phyloP scores from a whole-genome alignment of 257 asterid species.

The Ocimum tenuiflorum region DNA sequence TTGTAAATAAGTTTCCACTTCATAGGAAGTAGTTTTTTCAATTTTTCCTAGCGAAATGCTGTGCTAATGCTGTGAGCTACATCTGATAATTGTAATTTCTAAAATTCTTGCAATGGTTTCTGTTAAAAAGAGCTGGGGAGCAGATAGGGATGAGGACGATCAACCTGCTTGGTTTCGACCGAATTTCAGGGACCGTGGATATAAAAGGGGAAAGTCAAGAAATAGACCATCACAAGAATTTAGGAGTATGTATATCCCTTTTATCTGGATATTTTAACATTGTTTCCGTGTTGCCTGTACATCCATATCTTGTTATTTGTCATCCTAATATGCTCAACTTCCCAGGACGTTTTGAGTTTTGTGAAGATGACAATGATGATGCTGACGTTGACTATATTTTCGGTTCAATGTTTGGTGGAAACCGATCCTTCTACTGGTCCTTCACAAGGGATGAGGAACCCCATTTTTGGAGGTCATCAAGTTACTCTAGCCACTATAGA shows the following conservation, averaged over 20 bases:
- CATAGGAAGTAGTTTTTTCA: background rate
- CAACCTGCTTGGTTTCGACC: conserved; percentile 65
- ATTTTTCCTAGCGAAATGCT: background rate
- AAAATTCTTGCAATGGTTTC: conserved; percentile 1
- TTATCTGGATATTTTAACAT: background rate
- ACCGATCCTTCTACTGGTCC: conserved; percentile 42
- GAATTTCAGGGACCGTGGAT: conserved; percentile 37
- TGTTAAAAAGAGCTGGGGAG: conserved; percentile 45
- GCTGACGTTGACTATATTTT: conserved; percentile 49
- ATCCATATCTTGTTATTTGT: background rate
- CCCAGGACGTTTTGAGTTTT: conserved; percentile 50
- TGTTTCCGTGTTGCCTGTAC: background rate
- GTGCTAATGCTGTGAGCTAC: background rate
- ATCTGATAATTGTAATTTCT: conserved; percentile 2
- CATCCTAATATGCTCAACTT: conserved; percentile 8
- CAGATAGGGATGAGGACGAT: conserved; percentile 36
- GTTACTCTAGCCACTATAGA: conserved; percentile 38
- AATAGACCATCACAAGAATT: conserved; percentile 31
- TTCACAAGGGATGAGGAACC: conserved; percentile 48
- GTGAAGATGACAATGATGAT: conserved; percentile 41
- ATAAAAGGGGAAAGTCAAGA: conserved; percentile 39
- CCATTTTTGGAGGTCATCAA: conserved; percentile 39
- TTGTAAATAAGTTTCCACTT: background rate
- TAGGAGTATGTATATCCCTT: conserved; percentile 37
- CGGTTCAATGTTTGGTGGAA: conserved; percentile 54